Evolutionary conservation across 2,329 filamentous ascomycete genomes (phyloP).

Genomic region (Cytospora schulzeri): DNA sequence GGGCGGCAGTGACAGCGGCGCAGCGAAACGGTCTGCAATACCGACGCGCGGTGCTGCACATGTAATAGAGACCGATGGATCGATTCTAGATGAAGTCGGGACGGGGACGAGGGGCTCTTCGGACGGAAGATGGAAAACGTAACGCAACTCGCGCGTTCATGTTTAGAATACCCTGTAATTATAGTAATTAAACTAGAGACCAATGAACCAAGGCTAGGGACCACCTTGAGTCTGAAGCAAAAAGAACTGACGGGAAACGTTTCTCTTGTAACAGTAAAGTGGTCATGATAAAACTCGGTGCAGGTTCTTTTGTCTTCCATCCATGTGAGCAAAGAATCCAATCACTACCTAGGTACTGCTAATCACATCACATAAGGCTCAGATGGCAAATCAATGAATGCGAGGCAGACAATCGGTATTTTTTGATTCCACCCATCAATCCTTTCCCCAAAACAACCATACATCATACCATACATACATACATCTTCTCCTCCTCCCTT

Average conservation of each 20-base stretch:
- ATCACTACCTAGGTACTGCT: no score
- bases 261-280: no score
- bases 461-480: conserved; percentile 15
- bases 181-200: background rate
- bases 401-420: conserved; percentile 13
- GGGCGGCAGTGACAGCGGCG: conserved; percentile 13
- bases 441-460: conserved; percentile 8
- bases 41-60: conserved; percentile 19
- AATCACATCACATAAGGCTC: background rate
- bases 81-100: conserved; percentile 4
- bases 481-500: conserved; percentile 10
- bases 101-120: background rate
- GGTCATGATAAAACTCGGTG: no score
- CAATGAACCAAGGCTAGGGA: background rate
- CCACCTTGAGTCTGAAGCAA: background rate
- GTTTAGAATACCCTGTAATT: background rate
- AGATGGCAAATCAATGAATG: background rate
- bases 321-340: background rate
- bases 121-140: background rate
- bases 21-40: conserved; percentile 9
- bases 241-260: background rate
- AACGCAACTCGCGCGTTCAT: background rate
- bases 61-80: conserved; percentile 19
- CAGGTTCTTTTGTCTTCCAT: no score
- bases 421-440: conserved; percentile 13